These are phyloP conservation scores for Davidsoniella eucalypti DNA, from an alignment of 2,329 filamentous ascomycete genomes.

Conservation along the genomic window DNA sequence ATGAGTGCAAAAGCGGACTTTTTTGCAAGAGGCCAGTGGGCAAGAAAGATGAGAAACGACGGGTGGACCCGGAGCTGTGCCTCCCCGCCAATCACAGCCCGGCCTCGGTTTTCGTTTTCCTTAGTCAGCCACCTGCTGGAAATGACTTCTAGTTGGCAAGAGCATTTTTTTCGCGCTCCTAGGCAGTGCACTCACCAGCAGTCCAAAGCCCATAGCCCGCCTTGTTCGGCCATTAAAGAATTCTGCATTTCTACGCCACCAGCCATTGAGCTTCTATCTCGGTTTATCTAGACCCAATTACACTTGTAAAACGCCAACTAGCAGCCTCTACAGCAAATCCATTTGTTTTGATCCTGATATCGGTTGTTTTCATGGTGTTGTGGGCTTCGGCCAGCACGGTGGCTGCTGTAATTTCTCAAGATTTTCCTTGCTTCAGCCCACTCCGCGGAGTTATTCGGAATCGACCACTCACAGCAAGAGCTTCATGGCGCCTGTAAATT, in stretches of 20 bases:
- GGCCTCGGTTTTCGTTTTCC: conserved; percentile 10
- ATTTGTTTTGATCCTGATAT: conserved; percentile 1
- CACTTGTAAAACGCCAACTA: neutral
- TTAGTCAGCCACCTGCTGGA: conserved; percentile 8
- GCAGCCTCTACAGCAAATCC: neutral
- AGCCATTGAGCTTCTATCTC: neutral
- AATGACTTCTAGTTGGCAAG: conserved; percentile 1
- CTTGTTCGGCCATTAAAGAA: conserved; percentile 6
- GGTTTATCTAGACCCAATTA: neutral
- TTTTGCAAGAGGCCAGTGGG: conserved; percentile 13
- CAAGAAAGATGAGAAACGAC: conserved; percentile 13
- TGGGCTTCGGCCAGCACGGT: neutral
- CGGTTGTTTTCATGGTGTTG: neutral
- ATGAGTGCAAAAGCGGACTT: conserved; percentile 15
- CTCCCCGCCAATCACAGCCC: conserved; percentile 10
- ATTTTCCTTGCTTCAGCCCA: conserved; percentile 8
- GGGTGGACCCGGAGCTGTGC: conserved; percentile 13
- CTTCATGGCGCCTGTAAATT: conserved; percentile 12
- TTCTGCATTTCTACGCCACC: neutral
- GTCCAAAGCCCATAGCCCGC: neutral
- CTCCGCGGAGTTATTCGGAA: conserved; percentile 12
- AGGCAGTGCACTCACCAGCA: neutral
- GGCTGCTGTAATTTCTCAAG: neutral
- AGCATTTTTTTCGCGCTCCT: conserved; percentile 10
- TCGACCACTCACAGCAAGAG: conserved; percentile 8